Evolutionary conservation across 2,329 filamentous ascomycete species (phyloP).

Genomic region (Fusarium sp.): DNA sequence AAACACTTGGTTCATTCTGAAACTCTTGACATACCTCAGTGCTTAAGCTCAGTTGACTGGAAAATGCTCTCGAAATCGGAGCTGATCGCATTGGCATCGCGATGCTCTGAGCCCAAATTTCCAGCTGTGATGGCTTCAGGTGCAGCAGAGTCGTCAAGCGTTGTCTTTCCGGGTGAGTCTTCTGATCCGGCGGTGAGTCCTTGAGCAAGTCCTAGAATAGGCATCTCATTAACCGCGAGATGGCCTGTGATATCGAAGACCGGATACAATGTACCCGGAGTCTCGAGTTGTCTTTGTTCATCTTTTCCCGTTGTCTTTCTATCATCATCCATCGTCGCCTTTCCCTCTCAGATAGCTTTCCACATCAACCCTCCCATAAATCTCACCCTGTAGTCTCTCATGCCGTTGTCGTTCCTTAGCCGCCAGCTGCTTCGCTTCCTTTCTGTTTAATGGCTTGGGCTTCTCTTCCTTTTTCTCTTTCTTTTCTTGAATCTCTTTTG

Average conservation of each 20-base stretch:
- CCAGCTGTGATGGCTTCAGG: background rate
- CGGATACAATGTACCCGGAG: background rate
- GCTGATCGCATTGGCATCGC: background rate
- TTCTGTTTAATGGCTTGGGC: slow-evolving; percentile 71
- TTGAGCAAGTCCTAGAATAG: slow-evolving; percentile 12
- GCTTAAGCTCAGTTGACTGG: background rate
- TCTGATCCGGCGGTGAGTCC: slow-evolving; percentile 3
- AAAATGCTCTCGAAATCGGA: background rate
- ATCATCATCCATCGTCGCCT: slow-evolving; percentile 37
- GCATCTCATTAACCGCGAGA: background rate
- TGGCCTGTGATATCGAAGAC: background rate
- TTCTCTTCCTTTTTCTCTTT: slow-evolving; percentile 55
- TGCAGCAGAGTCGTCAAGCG: no score
- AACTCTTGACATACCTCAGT: background rate
- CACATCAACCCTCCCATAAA: slow-evolving; percentile 80
- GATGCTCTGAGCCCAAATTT: background rate
- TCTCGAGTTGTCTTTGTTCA: background rate
- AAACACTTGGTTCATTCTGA: slow-evolving; percentile 2
- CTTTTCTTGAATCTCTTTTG: slow-evolving; percentile 53
- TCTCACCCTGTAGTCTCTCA: slow-evolving; percentile 73
- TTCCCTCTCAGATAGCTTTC: slow-evolving; percentile 73
- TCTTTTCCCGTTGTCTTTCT: background rate
- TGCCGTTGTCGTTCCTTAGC: slow-evolving; percentile 69
- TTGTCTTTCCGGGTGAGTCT: background rate
- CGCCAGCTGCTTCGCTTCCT: slow-evolving; percentile 71